Percentiles rank a stretch among this genome's conserved stretches.
These are phyloP conservation scores for Suillus lakei DNA, from an alignment of 768 basidiomycete species.

Conservation along the genomic window DNA sequence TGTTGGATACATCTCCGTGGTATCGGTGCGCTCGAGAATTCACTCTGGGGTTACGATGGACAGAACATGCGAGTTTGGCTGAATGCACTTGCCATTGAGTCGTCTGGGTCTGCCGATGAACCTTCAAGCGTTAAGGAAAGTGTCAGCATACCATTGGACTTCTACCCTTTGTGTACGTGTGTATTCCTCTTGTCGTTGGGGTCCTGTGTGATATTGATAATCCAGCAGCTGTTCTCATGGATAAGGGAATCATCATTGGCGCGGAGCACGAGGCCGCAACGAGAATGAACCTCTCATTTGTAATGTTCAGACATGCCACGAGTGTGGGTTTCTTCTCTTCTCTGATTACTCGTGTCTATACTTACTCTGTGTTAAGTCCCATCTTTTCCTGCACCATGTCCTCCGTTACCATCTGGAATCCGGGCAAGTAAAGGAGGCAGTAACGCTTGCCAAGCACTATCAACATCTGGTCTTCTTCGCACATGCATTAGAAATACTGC, in stretches of 20 bases:
- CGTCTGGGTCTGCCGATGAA: slow-evolving; percentile 44
- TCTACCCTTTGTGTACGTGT: slow-evolving; percentile 89
- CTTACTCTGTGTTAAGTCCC: slow-evolving; percentile 59
- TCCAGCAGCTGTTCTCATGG: slow-evolving; percentile 89
- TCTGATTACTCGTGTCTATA: slow-evolving; percentile 7
- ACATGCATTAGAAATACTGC: slow-evolving; percentile 91
- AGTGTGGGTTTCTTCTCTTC: slow-evolving; percentile 58
- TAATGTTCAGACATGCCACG: slow-evolving; percentile 90
- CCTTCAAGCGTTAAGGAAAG: slow-evolving; percentile 82
- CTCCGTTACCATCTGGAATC: slow-evolving; percentile 80
- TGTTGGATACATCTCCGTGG: slow-evolving; percentile 98
- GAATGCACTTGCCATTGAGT: slow-evolving; percentile 91
- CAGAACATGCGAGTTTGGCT: slow-evolving; percentile 91
- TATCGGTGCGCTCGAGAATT: slow-evolving; percentile 93
- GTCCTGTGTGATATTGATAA: slow-evolving; percentile 9
- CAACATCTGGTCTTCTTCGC: slow-evolving; percentile 89
- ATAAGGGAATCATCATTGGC: slow-evolving; percentile 98
- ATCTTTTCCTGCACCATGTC: slow-evolving; percentile 93
- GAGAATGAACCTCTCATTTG: slow-evolving; percentile 79
- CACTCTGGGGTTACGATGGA: slow-evolving; percentile 97
- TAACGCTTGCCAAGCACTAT: slow-evolving; percentile 86
- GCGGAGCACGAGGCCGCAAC: slow-evolving; percentile 87
- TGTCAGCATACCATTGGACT: slow-evolving; percentile 89
- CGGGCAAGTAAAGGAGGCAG: slow-evolving; percentile 70
- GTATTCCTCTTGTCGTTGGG: background rate